Percentiles rank a stretch among this genome's conserved stretches.
Evolutionary conservation across 2,329 filamentous ascomycete species (phyloP).

Genomic region (Ceratocystis eucalypticola): DNA sequence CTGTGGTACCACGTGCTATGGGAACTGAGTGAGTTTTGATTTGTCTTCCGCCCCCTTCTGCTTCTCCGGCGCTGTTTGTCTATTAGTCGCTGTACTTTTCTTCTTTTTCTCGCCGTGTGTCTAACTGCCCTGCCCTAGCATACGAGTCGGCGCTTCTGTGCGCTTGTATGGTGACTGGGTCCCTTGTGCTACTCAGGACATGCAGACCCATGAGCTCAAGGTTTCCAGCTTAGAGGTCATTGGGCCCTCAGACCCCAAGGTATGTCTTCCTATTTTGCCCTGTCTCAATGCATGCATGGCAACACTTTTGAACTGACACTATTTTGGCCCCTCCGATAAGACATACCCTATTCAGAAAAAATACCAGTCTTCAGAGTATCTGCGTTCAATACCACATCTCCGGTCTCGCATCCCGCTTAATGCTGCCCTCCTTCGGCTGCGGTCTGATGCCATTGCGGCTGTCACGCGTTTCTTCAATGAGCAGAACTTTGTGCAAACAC

Average conservation of each 20-base stretch:
- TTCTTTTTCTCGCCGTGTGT: constrained; percentile 20
- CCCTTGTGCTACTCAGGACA: constrained; percentile 55
- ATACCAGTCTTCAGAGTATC: constrained; percentile 77
- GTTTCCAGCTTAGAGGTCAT: constrained; percentile 55
- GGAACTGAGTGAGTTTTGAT: constrained; percentile 51
- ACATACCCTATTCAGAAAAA: constrained; percentile 93
- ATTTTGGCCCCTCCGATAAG: constrained; percentile 31
- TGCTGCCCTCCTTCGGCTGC: constrained; percentile 63
- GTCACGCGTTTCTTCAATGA: constrained; percentile 62
- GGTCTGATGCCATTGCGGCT: constrained; percentile 64
- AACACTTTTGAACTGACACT: too few relatives aligned
- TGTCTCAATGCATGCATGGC: background rate
- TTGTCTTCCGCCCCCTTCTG: too few relatives aligned
- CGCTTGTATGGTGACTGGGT: constrained; percentile 66
- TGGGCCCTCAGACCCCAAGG: constrained; percentile 66
- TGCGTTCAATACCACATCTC: constrained; percentile 78
- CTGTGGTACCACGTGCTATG: constrained; percentile 58
- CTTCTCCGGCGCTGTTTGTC: too few relatives aligned
- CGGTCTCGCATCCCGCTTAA: constrained; percentile 71
- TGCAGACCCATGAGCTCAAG: constrained; percentile 56
- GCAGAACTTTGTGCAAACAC: constrained; percentile 64
- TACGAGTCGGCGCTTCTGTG: constrained; percentile 71
- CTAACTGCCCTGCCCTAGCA: constrained; percentile 33
- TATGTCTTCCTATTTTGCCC: constrained; percentile 31
- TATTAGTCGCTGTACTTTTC: background rate